Evolutionary conservation across 2,329 filamentous ascomycete species (phyloP).

Genomic region (Calcarisporium arbuscula): DNA sequence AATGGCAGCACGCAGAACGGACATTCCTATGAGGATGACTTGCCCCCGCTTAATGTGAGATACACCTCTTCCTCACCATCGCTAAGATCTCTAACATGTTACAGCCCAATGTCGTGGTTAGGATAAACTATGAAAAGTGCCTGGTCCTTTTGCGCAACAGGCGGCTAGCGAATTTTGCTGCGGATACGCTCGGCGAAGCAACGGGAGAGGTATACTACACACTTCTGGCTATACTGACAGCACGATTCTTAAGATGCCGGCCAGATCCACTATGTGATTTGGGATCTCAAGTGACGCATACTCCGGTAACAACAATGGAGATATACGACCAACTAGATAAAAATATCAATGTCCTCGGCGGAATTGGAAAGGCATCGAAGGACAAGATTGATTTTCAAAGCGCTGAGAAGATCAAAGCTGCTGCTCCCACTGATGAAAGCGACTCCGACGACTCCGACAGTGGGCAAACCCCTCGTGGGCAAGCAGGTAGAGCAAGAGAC

Average conservation of each 20-base stretch:
- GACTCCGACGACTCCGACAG: constrained; percentile 30
- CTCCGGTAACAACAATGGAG: constrained; percentile 45
- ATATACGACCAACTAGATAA: constrained; percentile 49
- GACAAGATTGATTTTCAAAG: constrained; percentile 40
- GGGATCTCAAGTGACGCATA: constrained; percentile 20
- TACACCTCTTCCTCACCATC: neutral
- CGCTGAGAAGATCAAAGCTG: constrained; percentile 42
- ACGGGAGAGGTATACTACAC: constrained; percentile 75
- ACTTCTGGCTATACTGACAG: constrained; percentile 64
- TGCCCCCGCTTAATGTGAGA: constrained; percentile 48
- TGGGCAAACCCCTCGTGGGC: constrained; percentile 14
- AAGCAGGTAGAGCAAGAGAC: constrained; percentile 10
- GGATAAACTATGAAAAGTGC: constrained; percentile 80
- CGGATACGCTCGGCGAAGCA: constrained; percentile 62
- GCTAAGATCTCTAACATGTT: constrained; percentile 19
- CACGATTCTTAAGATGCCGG: constrained; percentile 61
- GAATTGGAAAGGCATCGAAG: constrained; percentile 49
- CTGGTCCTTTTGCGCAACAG: constrained; percentile 75
- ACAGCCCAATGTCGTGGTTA: constrained; percentile 66
- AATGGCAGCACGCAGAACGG: constrained; percentile 33
- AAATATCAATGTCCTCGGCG: constrained; percentile 45
- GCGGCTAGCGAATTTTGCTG: constrained; percentile 66
- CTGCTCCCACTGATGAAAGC: constrained; percentile 24
- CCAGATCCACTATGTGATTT: constrained; percentile 40
- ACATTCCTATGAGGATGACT: constrained; percentile 28